phyloP scores from a whole-genome alignment of 2,329 filamentous ascomycete species.

The Penicillium sp. region DNA sequence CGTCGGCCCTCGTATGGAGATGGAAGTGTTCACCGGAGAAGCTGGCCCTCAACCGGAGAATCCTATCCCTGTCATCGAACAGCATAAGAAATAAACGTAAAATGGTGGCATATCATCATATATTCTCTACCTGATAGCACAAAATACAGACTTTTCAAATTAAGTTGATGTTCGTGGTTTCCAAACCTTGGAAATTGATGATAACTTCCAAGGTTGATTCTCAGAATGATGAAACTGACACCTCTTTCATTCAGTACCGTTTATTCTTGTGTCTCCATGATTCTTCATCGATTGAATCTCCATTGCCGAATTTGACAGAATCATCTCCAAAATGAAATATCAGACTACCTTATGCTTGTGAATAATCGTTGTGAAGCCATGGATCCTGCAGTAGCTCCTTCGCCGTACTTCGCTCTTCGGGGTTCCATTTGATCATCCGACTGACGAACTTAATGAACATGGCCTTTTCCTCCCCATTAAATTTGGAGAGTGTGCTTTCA shows the following conservation, averaged over 20 bases:
- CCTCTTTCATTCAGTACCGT: no score
- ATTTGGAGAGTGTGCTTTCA: constrained; percentile 14
- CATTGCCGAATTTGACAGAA: no score
- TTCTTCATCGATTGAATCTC: no score
- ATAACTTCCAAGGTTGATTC: no score
- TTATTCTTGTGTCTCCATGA: no score
- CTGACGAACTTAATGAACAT: constrained; percentile 33
- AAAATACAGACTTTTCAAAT: background rate
- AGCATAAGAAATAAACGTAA: constrained; percentile 8
- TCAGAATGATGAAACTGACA: no score
- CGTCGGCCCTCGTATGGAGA: constrained; percentile 53
- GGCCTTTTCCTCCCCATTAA: constrained; percentile 31
- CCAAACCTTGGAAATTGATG: no score
- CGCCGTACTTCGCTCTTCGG: constrained; percentile 35
- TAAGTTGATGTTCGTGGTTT: background rate
- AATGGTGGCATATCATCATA: background rate
- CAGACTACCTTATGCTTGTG: constrained; percentile 6
- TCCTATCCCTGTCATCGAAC: constrained; percentile 21
- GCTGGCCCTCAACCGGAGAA: constrained; percentile 16
- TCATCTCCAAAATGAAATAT: no score
- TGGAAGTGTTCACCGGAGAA: constrained; percentile 34
- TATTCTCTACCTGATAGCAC: background rate
- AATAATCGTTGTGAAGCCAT: constrained; percentile 30
- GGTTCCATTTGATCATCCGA: constrained; percentile 34
- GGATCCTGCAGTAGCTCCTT: constrained; percentile 32